phyloP scores from a whole-genome alignment of 2,329 filamentous ascomycete genomes.

The Akanthomyces lecanii region DNA sequence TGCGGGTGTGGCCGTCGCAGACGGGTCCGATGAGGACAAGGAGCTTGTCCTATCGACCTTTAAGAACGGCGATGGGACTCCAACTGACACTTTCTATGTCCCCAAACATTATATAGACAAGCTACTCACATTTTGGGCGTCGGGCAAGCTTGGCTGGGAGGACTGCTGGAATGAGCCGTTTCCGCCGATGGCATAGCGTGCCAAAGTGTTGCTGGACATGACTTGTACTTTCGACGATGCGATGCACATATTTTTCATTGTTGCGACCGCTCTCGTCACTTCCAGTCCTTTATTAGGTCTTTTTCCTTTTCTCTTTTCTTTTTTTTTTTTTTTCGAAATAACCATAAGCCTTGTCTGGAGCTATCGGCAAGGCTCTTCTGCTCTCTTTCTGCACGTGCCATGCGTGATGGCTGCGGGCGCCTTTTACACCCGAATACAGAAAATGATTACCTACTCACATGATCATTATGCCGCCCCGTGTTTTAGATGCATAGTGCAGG shows the following conservation, averaged over 20 bases:
- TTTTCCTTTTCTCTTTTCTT: no score
- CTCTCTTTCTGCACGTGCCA: no score
- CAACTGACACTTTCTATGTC: neutral
- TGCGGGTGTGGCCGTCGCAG: slow-evolving; percentile 1
- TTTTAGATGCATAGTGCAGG: neutral
- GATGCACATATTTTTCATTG: no score
- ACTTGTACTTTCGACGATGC: no score
- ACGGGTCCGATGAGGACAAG: neutral
- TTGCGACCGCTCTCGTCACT: no score
- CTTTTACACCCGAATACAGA: neutral
- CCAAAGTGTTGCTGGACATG: neutral
- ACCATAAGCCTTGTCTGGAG: no score
- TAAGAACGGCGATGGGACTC: neutral
- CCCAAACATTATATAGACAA: neutral
- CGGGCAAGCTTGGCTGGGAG: slow-evolving; percentile 4
- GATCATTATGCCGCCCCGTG: neutral
- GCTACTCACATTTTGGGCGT: neutral
- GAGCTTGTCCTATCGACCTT: neutral
- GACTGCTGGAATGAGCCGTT: slow-evolving; percentile 6
- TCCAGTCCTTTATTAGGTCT: no score
- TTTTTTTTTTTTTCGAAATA: no score
- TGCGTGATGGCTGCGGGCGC: no score
- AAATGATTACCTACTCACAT: neutral
- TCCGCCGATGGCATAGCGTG: neutral
- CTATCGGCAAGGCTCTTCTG: no score